Conservation (phyloP, 192 early-diverging fungal species). For the Coemansia sp. region DNA sequence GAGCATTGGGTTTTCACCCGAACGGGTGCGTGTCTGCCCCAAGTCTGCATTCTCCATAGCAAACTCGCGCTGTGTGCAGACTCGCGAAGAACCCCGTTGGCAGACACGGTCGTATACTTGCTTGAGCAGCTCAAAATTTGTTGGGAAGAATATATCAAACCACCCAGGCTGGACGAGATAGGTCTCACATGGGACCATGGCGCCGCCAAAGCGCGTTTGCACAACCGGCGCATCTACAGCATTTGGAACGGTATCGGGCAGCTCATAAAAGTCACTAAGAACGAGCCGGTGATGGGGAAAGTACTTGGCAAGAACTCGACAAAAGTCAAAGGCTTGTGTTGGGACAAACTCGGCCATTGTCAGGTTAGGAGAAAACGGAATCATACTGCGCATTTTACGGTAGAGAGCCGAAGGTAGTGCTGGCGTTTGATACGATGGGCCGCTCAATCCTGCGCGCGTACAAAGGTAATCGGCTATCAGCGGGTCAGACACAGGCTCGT, state of each 20-base stretch:
- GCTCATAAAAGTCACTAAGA: slow-evolving; percentile 83
- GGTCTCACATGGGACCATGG: slow-evolving; percentile 93
- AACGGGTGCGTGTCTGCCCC: slow-evolving; percentile 71
- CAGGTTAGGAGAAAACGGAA: slow-evolving; percentile 89
- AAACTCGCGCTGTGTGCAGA: slow-evolving; percentile 78
- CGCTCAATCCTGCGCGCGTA: slow-evolving; percentile 25
- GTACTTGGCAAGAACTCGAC: slow-evolving; percentile 72
- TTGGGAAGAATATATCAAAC: slow-evolving; percentile 99
- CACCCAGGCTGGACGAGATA: slow-evolving; percentile 97
- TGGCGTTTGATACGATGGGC: slow-evolving; percentile 63
- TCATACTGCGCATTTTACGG: slow-evolving; percentile 57
- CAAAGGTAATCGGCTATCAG: slow-evolving; percentile 73
- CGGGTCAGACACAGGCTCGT: slow-evolving; percentile 78
- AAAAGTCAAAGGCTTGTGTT: slow-evolving; percentile 75
- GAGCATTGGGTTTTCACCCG: slow-evolving; percentile 94
- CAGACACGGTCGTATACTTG: slow-evolving; percentile 77
- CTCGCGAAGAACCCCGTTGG: slow-evolving; percentile 43
- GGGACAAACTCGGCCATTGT: slow-evolving; percentile 88
- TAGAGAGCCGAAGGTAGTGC: slow-evolving; percentile 56
- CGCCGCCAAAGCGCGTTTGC: slow-evolving; percentile 86
- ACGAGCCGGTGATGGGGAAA: slow-evolving; percentile 90
- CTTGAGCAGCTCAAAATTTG: slow-evolving; percentile 86
- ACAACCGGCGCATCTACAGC: slow-evolving; percentile 91
- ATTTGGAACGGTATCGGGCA: slow-evolving; percentile 77
- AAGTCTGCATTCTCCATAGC: slow-evolving; percentile 76